Percentiles rank a stretch among this genome's conserved stretches.
Evolutionary conservation across 352 stramenopile genomes (phyloP).

Genomic region (Phytopythium montanum): DNA sequence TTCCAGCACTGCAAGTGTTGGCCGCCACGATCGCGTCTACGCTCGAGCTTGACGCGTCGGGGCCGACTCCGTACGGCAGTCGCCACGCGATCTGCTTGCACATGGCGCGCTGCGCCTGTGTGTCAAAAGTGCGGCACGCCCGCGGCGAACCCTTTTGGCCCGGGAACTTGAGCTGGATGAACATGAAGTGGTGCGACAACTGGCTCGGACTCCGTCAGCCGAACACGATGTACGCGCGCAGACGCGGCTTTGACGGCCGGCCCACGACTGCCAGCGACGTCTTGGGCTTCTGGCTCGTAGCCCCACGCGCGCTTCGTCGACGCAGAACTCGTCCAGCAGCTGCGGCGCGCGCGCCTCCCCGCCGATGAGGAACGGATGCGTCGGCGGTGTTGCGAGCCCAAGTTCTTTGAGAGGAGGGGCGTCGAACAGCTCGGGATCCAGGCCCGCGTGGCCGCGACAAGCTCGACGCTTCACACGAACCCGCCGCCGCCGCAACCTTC

Average conservation of each 20-base stretch:
- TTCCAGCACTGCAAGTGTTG: slow-evolving; percentile 86
- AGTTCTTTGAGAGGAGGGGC: slow-evolving; percentile 40
- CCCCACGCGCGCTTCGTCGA: slow-evolving; percentile 65
- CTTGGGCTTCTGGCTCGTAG: slow-evolving; percentile 96
- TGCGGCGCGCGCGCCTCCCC: slow-evolving; percentile 49
- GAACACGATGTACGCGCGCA: slow-evolving; percentile 91
- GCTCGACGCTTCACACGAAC: no score
- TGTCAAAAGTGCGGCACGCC: slow-evolving; percentile 78
- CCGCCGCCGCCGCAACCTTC: no score
- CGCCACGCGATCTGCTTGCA: slow-evolving; percentile 80
- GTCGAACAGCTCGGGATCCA: slow-evolving; percentile 20
- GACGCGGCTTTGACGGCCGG: slow-evolving; percentile 89
- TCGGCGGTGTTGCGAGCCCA: slow-evolving; percentile 21
- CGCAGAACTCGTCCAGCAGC: slow-evolving; percentile 54
- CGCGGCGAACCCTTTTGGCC: slow-evolving; percentile 54
- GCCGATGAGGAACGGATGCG: slow-evolving; percentile 49
- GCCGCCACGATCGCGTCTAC: slow-evolving; percentile 45
- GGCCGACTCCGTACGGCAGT: slow-evolving; percentile 23
- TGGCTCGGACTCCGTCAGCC: slow-evolving; percentile 86
- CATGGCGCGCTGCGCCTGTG: slow-evolving; percentile 88
- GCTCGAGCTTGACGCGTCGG: slow-evolving; percentile 9
- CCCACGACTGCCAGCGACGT: slow-evolving; percentile 85
- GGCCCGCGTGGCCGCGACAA: background rate
- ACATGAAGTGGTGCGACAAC: slow-evolving; percentile 80
- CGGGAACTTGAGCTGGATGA: slow-evolving; percentile 88